Base-by-base conservation (phyloP, 768 basidiomycete species). In the Gloeostereum incarnatum region DNA sequence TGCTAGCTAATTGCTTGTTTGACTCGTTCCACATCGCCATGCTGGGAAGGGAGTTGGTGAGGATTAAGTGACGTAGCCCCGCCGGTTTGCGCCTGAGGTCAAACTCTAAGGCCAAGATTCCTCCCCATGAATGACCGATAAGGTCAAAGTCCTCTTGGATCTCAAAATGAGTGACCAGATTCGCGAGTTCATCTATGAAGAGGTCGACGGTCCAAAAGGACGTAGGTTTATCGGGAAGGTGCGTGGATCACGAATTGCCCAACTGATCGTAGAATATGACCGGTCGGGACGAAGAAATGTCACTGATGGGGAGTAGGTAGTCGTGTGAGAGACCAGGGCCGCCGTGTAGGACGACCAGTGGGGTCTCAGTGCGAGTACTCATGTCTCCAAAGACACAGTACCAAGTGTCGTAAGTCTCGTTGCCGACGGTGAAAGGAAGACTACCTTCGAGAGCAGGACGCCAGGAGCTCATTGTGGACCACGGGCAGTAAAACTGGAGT, bases 181-280 rank as follows among this genome's bases (percentile, higher is more conserved):
- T 66, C 18, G 60, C 55, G 32, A 71, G 59, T 48, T 71, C 64
- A 36, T 64, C 62, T 41, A 65, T 48, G 52, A 67, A 71, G 10
- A 71, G 57, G 8, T 60, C 53, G 14, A 57, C 42, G 0, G 60
- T 63, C 65, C 61, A 69, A 48, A 69, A 68, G 25, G 55, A 52
- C 6, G 44, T 47, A 3, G 48, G 43, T 31, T 57, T 61, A 41
- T 56, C 51, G 2, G 46, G 57, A 1, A 57, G 56, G 35, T 63
- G 66, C 11, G 66, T 64, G 8, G 65, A 67, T 31, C 47, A 42
- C 7, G 63, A 65, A 44, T 47, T 60, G 13, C 68, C 68, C 27
- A 69, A 44, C 49, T 68, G 65, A 37, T 69, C 68, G 40, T 70
- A 69, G 49, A 70, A 55, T 26, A 69, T 39, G 38, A 69, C 53